Percentiles rank a stretch among this genome's conserved stretches.
Evolutionary conservation across 352 stramenopile species (phyloP).

Genomic region (Thraustochytrium sp.): DNA sequence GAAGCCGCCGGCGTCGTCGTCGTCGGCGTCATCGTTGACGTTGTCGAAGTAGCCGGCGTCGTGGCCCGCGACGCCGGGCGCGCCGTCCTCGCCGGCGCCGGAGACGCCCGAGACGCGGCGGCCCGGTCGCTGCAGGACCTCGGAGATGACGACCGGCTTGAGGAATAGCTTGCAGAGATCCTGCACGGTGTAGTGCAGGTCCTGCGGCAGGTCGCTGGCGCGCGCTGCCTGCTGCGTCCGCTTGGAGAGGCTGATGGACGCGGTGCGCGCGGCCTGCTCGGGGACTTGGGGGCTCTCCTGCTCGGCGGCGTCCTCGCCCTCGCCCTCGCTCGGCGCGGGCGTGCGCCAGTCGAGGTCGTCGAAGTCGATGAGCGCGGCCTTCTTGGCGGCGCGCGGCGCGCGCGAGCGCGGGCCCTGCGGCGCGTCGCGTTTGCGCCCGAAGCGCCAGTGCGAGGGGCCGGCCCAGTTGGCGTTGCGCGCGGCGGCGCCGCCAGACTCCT

Average conservation of each 20-base stretch:
- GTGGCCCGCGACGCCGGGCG: neutral
- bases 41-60: neutral
- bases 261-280: neutral
- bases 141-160: conserved; percentile 56
- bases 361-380: conserved; percentile 20
- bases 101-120: neutral
- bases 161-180: conserved; percentile 74
- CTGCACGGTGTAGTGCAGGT: conserved; percentile 60
- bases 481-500: neutral
- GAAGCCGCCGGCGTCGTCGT: conserved; percentile 25
- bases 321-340: neutral
- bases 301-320: neutral
- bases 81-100: too few species aligned
- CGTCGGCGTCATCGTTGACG: conserved; percentile 54
- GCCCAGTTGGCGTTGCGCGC: conserved; percentile 16
- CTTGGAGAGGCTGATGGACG: conserved; percentile 7
- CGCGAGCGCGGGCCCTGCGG: neutral
- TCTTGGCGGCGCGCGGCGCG: neutral
- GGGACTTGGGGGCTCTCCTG: neutral
- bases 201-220: conserved; percentile 38
- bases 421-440: neutral
- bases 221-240: conserved; percentile 38
- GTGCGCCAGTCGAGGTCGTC: neutral
- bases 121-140: neutral
- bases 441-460: conserved; percentile 39